Conservation (phyloP, 2,329 filamentous ascomycete genomes). For the Lachnellula subtilissima region DNA sequence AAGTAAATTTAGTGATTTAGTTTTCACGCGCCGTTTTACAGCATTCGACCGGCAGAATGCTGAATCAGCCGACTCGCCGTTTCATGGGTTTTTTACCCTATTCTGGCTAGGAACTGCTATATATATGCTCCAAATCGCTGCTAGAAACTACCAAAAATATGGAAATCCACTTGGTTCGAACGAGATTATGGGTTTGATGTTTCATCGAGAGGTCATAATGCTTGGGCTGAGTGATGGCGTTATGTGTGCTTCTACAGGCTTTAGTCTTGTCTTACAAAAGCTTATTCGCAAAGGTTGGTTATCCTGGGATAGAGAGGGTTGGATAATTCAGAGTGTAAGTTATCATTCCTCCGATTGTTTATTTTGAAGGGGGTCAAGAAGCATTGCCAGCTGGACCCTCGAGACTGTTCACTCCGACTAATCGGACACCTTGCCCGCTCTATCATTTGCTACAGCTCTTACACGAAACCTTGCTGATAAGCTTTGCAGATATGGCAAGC, state of each 20-base stretch:
- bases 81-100: slow-evolving; percentile 74
- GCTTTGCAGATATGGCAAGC: slow-evolving; percentile 60
- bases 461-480: not conserved
- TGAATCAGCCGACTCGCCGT: slow-evolving; percentile 59
- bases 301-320: slow-evolving; percentile 63
- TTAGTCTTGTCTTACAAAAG: slow-evolving; percentile 62
- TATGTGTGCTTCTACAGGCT: slow-evolving; percentile 61
- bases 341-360: not conserved
- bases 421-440: not conserved
- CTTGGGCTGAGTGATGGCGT: slow-evolving; percentile 60
- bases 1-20: slow-evolving; percentile 46
- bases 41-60: slow-evolving; percentile 71
- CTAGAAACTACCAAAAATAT: slow-evolving; percentile 63
- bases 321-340: slow-evolving; percentile 66
- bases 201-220: slow-evolving; percentile 49
- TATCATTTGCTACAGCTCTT: not conserved
- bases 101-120: slow-evolving; percentile 70
- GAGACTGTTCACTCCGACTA: too few relatives aligned
- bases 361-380: not conserved
- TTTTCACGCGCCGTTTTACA: slow-evolving; percentile 70
- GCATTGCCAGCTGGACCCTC: not conserved
- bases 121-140: slow-evolving; percentile 61
- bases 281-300: slow-evolving; percentile 54
- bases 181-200: slow-evolving; percentile 68
- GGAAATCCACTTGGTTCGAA: slow-evolving; percentile 66